Percentiles rank a stretch among this genome's conserved stretches.
phyloP scores from a whole-genome alignment of 208 protist genomes.

The Leishmania guyanensis region DNA sequence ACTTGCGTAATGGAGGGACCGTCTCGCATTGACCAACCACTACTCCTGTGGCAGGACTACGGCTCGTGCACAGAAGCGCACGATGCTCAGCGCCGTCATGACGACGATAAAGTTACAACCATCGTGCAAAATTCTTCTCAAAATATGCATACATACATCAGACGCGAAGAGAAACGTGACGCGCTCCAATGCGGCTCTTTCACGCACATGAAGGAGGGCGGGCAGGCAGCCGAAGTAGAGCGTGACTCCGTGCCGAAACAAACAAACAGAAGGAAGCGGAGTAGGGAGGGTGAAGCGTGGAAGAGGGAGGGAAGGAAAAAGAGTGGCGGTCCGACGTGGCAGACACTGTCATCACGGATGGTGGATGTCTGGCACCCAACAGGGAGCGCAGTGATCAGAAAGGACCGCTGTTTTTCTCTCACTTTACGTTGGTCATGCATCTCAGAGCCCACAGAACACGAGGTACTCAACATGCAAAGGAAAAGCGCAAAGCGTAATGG shows the following conservation, averaged over 20 bases:
- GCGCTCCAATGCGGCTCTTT: neutral
- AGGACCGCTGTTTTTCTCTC: neutral
- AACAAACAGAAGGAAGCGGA: neutral
- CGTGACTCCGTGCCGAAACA: neutral
- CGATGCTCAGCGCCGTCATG: neutral
- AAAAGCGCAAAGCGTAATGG: neutral
- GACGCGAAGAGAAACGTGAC: neutral
- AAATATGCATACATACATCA: neutral
- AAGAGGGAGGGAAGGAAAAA: neutral
- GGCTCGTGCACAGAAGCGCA: neutral
- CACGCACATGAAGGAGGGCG: neutral
- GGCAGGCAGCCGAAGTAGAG: neutral
- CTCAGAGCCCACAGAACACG: neutral
- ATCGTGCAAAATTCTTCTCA: neutral
- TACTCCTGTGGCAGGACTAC: neutral
- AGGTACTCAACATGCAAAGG: neutral
- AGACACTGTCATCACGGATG: neutral
- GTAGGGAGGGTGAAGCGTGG: neutral
- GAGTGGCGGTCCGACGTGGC: neutral
- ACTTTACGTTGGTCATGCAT: neutral
- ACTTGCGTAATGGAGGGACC: neutral
- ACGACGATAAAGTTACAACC: neutral
- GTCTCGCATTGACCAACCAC: neutral
- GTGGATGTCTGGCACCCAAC: neutral
- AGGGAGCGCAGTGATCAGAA: neutral